Percentiles rank a stretch among this genome's conserved stretches.
Conservation (phyloP, 2,329 filamentous ascomycete species). For the Penicillium sclerotiorum region DNA sequence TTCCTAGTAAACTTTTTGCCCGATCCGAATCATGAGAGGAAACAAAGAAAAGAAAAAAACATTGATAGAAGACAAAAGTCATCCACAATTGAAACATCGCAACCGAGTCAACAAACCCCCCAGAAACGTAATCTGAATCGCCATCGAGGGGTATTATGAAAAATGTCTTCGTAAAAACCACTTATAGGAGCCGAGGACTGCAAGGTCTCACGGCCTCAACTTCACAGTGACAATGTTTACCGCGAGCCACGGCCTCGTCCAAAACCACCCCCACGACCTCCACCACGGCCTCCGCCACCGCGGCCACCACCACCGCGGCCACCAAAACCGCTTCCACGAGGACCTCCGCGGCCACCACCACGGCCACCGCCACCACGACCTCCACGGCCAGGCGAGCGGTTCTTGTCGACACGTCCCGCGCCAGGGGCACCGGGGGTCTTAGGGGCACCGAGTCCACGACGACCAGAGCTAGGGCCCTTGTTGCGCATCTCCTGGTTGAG, state of each 20-base stretch:
- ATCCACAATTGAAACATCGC: constrained; percentile 2
- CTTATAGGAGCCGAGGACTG: constrained; percentile 4
- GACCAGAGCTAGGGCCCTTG: constrained; percentile 15
- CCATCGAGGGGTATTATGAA: constrained; percentile 21
- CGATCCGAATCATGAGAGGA: constrained; percentile 21
- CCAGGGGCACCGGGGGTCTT: constrained; percentile 27
- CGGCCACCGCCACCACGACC: constrained; percentile 12
- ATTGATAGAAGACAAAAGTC: constrained; percentile 3
- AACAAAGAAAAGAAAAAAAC: background rate
- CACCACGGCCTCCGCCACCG: background rate
- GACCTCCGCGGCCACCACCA: constrained; percentile 7
- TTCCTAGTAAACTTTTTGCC: constrained; percentile 23
- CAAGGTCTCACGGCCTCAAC: too few relatives aligned
- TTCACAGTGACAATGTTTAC: too few relatives aligned
- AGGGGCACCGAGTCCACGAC: constrained; percentile 29
- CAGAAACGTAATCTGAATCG: constrained; percentile 15
- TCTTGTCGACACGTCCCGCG: constrained; percentile 31
- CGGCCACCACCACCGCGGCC: constrained; percentile 7
- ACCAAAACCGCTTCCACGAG: constrained; percentile 6
- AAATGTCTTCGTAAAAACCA: constrained; percentile 15
- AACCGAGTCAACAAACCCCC: constrained; percentile 13
- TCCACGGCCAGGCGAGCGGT: constrained; percentile 21
- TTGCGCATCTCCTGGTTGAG: constrained; percentile 23
- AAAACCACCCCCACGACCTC: constrained; percentile 1
- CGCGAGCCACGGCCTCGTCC: constrained; percentile 11